A percentile compares a stretch with the other conserved stretches of the same genome.
phyloP scores from a whole-genome alignment of 1,139 yeast species.

The Candida tropicalis region DNA sequence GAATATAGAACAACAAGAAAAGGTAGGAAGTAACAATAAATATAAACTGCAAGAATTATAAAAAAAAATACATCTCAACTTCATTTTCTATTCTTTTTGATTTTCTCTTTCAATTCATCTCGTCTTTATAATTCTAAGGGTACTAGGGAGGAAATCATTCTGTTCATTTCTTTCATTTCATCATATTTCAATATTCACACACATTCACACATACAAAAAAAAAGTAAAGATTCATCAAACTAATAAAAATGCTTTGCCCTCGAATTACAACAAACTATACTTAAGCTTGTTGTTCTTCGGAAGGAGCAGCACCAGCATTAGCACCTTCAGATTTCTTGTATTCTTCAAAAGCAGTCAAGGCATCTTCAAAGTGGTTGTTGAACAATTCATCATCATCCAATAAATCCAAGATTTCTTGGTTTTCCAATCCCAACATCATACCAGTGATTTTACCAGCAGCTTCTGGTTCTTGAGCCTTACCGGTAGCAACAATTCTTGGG shows the following conservation, averaged over 20 bases:
- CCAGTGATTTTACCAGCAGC: slow-evolving; percentile 99
- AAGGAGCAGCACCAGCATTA: slow-evolving; percentile 35
- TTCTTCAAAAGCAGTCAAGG: slow-evolving; percentile 89
- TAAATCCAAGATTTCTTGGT: slow-evolving; percentile 85
- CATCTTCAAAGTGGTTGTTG: slow-evolving; percentile 92
- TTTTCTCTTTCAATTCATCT: not conserved
- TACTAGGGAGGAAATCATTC: not conserved
- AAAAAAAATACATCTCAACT: not conserved
- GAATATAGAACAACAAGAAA: not conserved
- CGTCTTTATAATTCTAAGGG: slow-evolving; percentile 3
- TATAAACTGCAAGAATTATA: not conserved
- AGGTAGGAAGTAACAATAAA: not conserved
- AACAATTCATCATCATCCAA: slow-evolving; percentile 89
- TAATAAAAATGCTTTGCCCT: slow-evolving; percentile 1
- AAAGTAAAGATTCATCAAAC: not conserved
- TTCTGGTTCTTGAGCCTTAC: slow-evolving; percentile 84
- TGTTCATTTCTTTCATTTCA: not conserved
- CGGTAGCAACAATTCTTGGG: slow-evolving; percentile 90
- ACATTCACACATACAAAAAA: too few relatives aligned
- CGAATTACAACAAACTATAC: slow-evolving; percentile 4
- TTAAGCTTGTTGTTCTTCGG: slow-evolving; percentile 27
- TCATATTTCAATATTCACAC: slow-evolving; percentile 3
- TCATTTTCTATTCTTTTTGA: not conserved
- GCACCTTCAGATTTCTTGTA: slow-evolving; percentile 56
- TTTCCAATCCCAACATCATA: slow-evolving; percentile 96